Evolutionary conservation across 495 filamentous ascomycete genomes (phyloP).

Genomic region (Physcia stellaris): DNA sequence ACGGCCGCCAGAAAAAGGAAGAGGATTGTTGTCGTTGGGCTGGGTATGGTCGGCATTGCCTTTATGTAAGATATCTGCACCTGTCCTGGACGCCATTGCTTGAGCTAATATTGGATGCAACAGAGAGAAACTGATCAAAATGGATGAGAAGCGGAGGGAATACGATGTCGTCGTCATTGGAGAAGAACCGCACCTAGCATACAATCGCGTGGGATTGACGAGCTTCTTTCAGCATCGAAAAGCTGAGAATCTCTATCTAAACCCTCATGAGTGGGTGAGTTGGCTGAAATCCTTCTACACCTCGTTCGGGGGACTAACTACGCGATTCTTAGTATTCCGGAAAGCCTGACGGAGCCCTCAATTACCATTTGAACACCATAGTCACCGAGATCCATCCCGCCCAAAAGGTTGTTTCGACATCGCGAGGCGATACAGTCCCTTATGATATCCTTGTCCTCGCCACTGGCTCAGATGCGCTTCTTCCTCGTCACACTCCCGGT

Average conservation of each 20-base stretch:
- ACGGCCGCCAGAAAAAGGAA: constrained; percentile 31
- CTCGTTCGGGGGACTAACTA: not conserved
- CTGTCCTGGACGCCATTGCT: not conserved
- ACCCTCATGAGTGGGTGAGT: constrained; percentile 77
- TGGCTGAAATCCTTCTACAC: too few relatives aligned
- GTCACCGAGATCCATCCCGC: constrained; percentile 57
- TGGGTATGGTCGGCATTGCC: constrained; percentile 92
- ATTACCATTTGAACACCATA: constrained; percentile 71
- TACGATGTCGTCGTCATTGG: constrained; percentile 86
- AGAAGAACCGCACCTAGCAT: constrained; percentile 83
- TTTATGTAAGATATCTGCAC: constrained; percentile 69
- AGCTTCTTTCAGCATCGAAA: constrained; percentile 85
- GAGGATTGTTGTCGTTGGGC: constrained; percentile 71
- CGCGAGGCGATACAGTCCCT: constrained; percentile 51
- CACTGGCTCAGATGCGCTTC: constrained; percentile 80
- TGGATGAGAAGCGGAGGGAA: constrained; percentile 60
- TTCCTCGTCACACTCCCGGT: constrained; percentile 69
- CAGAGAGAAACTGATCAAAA: constrained; percentile 84
- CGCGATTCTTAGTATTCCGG: constrained; percentile 21
- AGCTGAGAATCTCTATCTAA: constrained; percentile 82
- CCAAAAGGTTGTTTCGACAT: constrained; percentile 55
- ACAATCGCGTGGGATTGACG: constrained; percentile 92
- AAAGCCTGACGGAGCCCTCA: constrained; percentile 50
- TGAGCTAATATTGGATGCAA: constrained; percentile 25
- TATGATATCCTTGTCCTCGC: constrained; percentile 88